Evolutionary conservation across 108 stramenopile genomes (phyloP).

Genomic region (Nitzschia putrida): DNA sequence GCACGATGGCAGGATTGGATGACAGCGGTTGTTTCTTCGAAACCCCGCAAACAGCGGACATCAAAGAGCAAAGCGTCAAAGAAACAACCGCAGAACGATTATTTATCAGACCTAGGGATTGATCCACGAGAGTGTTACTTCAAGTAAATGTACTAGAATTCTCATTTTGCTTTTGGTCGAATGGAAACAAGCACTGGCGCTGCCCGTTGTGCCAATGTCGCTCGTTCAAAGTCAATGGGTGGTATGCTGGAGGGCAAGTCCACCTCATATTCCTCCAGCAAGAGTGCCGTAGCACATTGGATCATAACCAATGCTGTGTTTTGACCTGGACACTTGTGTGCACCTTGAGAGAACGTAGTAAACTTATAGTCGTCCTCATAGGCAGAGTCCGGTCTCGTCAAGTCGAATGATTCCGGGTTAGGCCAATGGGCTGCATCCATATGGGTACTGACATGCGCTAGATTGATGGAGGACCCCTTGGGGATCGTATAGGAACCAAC

Average conservation of each 20-base stretch:
- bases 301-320: constrained; percentile 41
- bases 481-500: constrained; percentile 22
- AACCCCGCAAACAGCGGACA: no score
- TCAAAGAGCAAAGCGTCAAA: no score
- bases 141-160: background rate
- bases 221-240: constrained; percentile 52
- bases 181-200: constrained; percentile 41
- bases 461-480: constrained; percentile 42
- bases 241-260: constrained; percentile 26
- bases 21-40: no score
- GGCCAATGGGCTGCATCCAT: constrained; percentile 34
- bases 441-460: constrained; percentile 43
- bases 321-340: constrained; percentile 63
- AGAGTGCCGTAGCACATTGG: constrained; percentile 34
- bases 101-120: no score
- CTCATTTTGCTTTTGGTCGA: background rate
- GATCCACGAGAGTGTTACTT: no score
- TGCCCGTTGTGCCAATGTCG: constrained; percentile 65
- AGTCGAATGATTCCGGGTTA: background rate
- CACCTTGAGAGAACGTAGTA: constrained; percentile 55
- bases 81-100: no score
- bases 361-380: constrained; percentile 40
- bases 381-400: background rate
- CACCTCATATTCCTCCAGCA: constrained; percentile 36
- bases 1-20: constrained; percentile 16